These are phyloP conservation scores for Venturia aucupariae DNA, from an alignment of 2,329 filamentous ascomycete species.

Conservation along the genomic window DNA sequence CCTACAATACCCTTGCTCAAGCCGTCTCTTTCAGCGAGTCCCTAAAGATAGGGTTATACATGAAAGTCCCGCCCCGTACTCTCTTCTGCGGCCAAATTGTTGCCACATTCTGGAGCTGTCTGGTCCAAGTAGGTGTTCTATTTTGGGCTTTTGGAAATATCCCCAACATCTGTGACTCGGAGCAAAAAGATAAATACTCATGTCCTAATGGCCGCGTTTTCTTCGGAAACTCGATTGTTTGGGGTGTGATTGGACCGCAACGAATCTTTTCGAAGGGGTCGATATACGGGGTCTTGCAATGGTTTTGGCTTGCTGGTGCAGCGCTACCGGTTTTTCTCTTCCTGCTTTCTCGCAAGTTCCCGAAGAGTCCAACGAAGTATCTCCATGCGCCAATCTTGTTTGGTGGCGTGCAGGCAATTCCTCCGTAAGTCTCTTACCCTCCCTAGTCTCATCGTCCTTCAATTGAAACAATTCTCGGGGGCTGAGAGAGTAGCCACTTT, in stretches of 20 bases:
- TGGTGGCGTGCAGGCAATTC: slow-evolving; percentile 50
- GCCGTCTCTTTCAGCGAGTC: slow-evolving; percentile 40
- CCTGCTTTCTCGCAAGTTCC: slow-evolving; percentile 49
- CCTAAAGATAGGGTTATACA: slow-evolving; percentile 43
- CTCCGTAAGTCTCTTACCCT: slow-evolving; percentile 10
- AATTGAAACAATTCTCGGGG: no score
- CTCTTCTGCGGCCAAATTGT: slow-evolving; percentile 60
- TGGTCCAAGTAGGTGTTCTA: slow-evolving; percentile 56
- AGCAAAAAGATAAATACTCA: slow-evolving; percentile 49
- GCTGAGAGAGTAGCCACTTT: no score
- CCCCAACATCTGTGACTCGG: slow-evolving; percentile 51
- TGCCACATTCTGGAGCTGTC: slow-evolving; percentile 56
- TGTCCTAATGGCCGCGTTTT: slow-evolving; percentile 51
- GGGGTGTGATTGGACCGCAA: slow-evolving; percentile 59
- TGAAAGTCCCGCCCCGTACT: slow-evolving; percentile 53
- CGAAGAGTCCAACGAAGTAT: slow-evolving; percentile 53
- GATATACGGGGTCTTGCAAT: slow-evolving; percentile 56
- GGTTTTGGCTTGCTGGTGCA: slow-evolving; percentile 62
- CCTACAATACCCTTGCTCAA: slow-evolving; percentile 42
- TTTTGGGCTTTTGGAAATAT: slow-evolving; percentile 51
- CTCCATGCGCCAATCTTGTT: slow-evolving; percentile 61
- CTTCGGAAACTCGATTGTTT: slow-evolving; percentile 58
- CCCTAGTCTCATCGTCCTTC: no score
- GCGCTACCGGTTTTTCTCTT: slow-evolving; percentile 54
- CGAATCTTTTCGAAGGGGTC: slow-evolving; percentile 55